A percentile compares a stretch with the other conserved stretches of the same genome.
Evolutionary conservation across 345 rosid species (phyloP).

Genomic region (Eucalyptus tenuipes): DNA sequence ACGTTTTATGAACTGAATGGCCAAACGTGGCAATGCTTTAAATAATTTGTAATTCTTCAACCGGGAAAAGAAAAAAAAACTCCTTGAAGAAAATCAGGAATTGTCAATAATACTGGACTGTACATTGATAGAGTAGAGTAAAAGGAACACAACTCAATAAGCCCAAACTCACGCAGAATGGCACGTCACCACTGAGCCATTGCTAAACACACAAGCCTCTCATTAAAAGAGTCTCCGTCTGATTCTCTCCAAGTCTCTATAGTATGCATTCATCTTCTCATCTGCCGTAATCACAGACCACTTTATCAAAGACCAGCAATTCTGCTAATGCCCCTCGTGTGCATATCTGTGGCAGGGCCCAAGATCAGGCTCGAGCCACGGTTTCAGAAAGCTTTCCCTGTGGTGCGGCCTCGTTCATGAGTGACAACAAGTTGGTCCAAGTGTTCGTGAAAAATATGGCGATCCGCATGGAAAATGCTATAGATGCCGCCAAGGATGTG

Average conservation of each 20-base stretch:
- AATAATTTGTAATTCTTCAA: background rate
- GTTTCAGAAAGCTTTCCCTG: conserved; percentile 18
- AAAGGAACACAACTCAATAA: background rate
- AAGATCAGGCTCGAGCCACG: conserved; percentile 15
- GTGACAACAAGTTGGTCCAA: conserved; percentile 15
- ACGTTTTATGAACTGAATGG: background rate
- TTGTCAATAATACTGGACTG: background rate
- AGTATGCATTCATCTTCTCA: conserved; percentile 9
- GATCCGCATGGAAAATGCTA: conserved; percentile 2
- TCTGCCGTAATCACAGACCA: conserved; percentile 4
- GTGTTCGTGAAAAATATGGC: conserved; percentile 18
- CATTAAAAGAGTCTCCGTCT: conserved; percentile 1
- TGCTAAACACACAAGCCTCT: conserved; percentile 19
- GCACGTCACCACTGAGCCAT: conserved; percentile 22
- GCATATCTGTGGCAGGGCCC: conserved; percentile 24
- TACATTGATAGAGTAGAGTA: background rate
- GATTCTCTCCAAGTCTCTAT: conserved; percentile 6
- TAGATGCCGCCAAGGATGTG: background rate
- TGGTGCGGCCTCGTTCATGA: background rate
- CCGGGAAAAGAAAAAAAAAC: no score
- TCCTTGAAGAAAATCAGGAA: background rate
- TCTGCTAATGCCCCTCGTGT: background rate
- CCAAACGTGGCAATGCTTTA: background rate
- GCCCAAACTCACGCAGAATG: background rate
- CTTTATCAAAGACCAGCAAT: background rate